Percentiles rank a stretch among this genome's conserved stretches.
Evolutionary conservation across 202 grass and related monocot species (phyloP).

Genomic region (Tripidium arundinaceum): DNA sequence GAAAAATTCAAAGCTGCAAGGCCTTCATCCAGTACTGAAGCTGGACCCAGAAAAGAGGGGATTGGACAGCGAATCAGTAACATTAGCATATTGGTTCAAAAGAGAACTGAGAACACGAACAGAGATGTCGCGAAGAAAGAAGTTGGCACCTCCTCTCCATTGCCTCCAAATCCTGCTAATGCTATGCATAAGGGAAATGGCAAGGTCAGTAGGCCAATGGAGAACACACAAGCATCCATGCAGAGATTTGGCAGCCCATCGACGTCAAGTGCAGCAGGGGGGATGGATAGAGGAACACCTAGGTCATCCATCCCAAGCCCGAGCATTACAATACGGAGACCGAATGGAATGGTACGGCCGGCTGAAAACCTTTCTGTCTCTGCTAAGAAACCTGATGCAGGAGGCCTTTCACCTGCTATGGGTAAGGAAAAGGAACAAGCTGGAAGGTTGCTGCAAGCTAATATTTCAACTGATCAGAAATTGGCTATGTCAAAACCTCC

Average conservation of each 20-base stretch:
- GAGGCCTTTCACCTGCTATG: slow-evolving; percentile 32
- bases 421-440: slow-evolving; percentile 47
- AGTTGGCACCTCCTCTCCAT: slow-evolving; percentile 23
- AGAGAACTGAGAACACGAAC: slow-evolving; percentile 41
- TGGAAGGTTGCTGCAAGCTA: slow-evolving; percentile 37
- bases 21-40: slow-evolving; percentile 41
- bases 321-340: slow-evolving; percentile 55
- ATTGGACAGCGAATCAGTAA: slow-evolving; percentile 50
- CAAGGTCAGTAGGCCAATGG: slow-evolving; percentile 33
- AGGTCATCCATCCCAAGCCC: slow-evolving; percentile 49
- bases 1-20: slow-evolving; percentile 40
- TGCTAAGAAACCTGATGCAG: slow-evolving; percentile 33
- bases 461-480: slow-evolving; percentile 43
- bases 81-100: slow-evolving; percentile 52
- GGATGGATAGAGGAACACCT: slow-evolving; percentile 37
- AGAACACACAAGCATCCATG: slow-evolving; percentile 25
- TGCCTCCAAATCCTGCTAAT: slow-evolving; percentile 35
- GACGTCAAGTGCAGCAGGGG: slow-evolving; percentile 22
- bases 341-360: slow-evolving; percentile 45
- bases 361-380: not conserved
- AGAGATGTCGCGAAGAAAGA: slow-evolving; percentile 42
- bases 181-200: slow-evolving; percentile 48
- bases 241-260: slow-evolving; percentile 46
- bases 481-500: slow-evolving; percentile 23
- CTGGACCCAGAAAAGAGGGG: slow-evolving; percentile 34